Percentiles rank a stretch among this genome's conserved stretches.
phyloP scores from a whole-genome alignment of 352 stramenopile genomes.

The Globisporangium perplexum region DNA sequence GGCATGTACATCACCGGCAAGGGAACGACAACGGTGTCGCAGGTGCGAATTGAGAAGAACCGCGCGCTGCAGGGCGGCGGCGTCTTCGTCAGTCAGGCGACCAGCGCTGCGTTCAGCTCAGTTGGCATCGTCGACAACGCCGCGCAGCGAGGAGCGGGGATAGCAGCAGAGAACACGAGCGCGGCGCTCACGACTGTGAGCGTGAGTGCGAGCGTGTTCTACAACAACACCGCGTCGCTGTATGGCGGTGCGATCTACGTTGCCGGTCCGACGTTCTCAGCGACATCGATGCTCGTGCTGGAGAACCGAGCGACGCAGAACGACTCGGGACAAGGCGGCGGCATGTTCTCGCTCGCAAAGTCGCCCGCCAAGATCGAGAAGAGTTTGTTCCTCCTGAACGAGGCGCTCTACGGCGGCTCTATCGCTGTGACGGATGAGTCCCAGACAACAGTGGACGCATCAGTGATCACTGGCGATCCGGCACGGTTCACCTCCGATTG shows the following conservation, averaged over 20 bases:
- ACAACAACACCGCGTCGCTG: constrained; percentile 32
- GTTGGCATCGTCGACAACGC: constrained; percentile 21
- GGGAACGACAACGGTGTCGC: constrained; percentile 15
- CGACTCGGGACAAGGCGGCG: constrained; percentile 23
- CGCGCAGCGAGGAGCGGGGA: constrained; percentile 18
- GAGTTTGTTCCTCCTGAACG: constrained; percentile 31
- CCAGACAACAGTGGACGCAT: constrained; percentile 9
- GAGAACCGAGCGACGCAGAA: constrained; percentile 23
- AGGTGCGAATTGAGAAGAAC: constrained; percentile 22
- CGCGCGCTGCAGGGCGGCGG: constrained; percentile 23
- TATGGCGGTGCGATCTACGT: constrained; percentile 25
- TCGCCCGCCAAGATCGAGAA: constrained; percentile 10
- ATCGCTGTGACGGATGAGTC: constrained; percentile 20
- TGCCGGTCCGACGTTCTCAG: neutral
- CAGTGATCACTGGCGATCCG: constrained; percentile 19
- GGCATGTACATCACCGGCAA: constrained; percentile 25
- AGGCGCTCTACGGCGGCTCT: constrained; percentile 21
- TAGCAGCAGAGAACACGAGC: constrained; percentile 13
- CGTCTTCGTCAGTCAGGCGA: constrained; percentile 18
- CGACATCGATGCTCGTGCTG: constrained; percentile 16
- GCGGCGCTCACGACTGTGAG: neutral
- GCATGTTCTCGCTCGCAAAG: constrained; percentile 12
- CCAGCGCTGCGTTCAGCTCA: constrained; percentile 11
- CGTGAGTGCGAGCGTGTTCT: constrained; percentile 22
- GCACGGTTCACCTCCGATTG: constrained; percentile 13